These are phyloP conservation scores for Apiotrichum gamsii DNA, from an alignment of 1,284 basidiomycete species.

Conservation along the genomic window DNA sequence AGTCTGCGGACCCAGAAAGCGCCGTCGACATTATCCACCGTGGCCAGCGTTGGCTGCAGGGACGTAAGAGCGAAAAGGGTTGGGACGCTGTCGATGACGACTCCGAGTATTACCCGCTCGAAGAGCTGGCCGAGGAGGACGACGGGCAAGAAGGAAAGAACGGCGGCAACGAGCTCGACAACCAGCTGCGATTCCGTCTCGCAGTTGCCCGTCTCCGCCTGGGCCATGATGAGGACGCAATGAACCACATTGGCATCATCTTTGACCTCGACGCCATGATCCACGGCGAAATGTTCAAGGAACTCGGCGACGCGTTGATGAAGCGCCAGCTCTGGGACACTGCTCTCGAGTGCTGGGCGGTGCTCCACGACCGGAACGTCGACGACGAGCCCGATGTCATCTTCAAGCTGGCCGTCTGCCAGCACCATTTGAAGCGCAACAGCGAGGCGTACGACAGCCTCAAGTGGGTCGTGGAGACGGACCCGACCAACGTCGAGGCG, in stretches of 20 bases:
- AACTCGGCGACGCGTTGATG: conserved; percentile 78
- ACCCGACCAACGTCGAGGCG: conserved; percentile 68
- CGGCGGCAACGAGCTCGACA: conserved; percentile 58
- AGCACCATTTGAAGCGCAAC: conserved; percentile 64
- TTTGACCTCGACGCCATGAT: conserved; percentile 64
- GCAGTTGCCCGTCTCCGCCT: conserved; percentile 77
- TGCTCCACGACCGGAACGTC: conserved; percentile 58
- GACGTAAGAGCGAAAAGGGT: conserved; percentile 58
- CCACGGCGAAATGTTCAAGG: conserved; percentile 69
- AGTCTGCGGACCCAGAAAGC: conserved; percentile 60
- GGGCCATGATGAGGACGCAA: conserved; percentile 72
- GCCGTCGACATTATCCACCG: conserved; percentile 65
- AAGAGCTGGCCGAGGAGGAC: conserved; percentile 25
- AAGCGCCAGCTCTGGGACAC: conserved; percentile 65
- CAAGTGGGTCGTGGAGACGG: conserved; percentile 67
- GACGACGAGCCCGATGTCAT: conserved; percentile 26
- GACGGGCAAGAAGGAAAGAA: conserved; percentile 37
- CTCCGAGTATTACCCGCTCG: conserved; percentile 67
- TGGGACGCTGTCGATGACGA: conserved; percentile 84
- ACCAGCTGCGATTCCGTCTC: conserved; percentile 76
- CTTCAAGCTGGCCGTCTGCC: conserved; percentile 61
- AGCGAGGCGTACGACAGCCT: conserved; percentile 74
- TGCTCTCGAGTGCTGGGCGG: conserved; percentile 70
- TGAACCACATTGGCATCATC: conserved; percentile 72
- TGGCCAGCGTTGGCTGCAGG: conserved; percentile 85